phyloP scores from a whole-genome alignment of 768 basidiomycete species.

The Chalciporus chontae region DNA sequence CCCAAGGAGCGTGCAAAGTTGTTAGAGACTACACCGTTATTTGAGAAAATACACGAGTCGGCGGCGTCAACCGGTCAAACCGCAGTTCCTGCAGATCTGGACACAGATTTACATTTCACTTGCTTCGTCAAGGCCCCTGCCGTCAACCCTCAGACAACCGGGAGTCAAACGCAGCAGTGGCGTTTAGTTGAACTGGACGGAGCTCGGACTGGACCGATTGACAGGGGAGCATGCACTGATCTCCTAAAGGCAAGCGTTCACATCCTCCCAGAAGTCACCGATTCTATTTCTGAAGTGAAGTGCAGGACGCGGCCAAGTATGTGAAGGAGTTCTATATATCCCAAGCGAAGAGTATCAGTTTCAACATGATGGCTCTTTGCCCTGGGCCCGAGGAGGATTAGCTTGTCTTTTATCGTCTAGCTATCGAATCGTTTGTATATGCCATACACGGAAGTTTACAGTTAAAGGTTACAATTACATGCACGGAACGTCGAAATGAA shows the following conservation, averaged over 20 bases:
- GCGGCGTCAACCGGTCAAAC: slow-evolving; percentile 71
- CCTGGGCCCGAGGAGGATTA: slow-evolving; percentile 22
- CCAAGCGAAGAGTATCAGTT: slow-evolving; percentile 36
- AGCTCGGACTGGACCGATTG: slow-evolving; percentile 70
- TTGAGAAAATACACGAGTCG: slow-evolving; percentile 72
- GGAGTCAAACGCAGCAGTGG: slow-evolving; percentile 24
- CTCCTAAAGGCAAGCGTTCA: slow-evolving; percentile 47
- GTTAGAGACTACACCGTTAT: slow-evolving; percentile 73
- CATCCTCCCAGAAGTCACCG: not conserved
- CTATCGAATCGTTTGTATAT: slow-evolving; percentile 6
- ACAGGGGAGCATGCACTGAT: slow-evolving; percentile 62
- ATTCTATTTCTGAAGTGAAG: not conserved
- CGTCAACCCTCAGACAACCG: slow-evolving; percentile 16
- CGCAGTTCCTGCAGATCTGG: slow-evolving; percentile 54
- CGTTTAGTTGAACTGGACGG: slow-evolving; percentile 87
- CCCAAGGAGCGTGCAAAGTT: slow-evolving; percentile 71
- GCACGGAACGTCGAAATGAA: not conserved
- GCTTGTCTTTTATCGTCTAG: not conserved
- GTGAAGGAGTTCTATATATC: slow-evolving; percentile 42
- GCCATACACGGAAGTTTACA: slow-evolving; percentile 2
- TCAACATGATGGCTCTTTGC: slow-evolving; percentile 49
- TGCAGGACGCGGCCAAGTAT: slow-evolving; percentile 44
- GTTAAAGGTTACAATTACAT: not conserved
- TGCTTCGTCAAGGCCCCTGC: slow-evolving; percentile 75
- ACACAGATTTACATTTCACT: slow-evolving; percentile 83